A percentile compares a stretch with the other conserved stretches of the same genome.
Evolutionary conservation across 441 rosid species (phyloP).

Genomic region (Bruguiera hainesii): DNA sequence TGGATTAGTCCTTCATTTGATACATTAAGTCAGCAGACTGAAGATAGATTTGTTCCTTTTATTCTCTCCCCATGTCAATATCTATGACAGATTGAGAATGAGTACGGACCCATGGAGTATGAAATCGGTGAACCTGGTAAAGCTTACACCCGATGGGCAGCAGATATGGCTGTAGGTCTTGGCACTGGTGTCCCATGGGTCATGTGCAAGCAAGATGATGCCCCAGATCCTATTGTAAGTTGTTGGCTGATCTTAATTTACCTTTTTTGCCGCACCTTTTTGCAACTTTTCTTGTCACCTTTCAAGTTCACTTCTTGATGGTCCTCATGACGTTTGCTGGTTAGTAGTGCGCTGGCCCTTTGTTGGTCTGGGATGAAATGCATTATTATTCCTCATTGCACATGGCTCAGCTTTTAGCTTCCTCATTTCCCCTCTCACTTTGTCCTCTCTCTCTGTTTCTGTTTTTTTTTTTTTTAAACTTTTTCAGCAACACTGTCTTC

Average conservation of each 20-base stretch:
- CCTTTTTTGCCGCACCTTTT: not conserved
- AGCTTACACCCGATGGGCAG: conserved; percentile 69
- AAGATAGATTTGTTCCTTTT: not conserved
- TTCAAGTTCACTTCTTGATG: conserved; percentile 20
- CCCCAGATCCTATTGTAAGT: conserved; percentile 69
- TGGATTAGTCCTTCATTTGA: not conserved
- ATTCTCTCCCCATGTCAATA: not conserved
- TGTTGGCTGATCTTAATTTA: not conserved
- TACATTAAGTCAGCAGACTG: not conserved
- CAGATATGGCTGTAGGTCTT: conserved; percentile 58
- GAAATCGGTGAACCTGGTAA: conserved; percentile 45
- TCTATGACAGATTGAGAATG: conserved; percentile 57
- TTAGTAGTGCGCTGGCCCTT: conserved; percentile 16
- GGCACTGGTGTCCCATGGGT: conserved; percentile 82
- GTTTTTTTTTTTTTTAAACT: too few species aligned
- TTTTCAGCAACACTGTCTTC: too few species aligned
- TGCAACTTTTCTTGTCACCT: conserved; percentile 18
- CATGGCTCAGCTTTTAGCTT: conserved; percentile 32
- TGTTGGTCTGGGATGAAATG: conserved; percentile 27
- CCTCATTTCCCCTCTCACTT: conserved; percentile 21
- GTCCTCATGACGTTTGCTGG: conserved; percentile 26
- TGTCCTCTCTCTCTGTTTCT: not conserved
- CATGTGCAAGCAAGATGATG: conserved; percentile 83
- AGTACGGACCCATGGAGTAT: conserved; percentile 49
- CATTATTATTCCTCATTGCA: conserved; percentile 33